Evolutionary conservation across 805 yeast genomes (phyloP), one percentile per base, ranked within the genome.

Genomic region (Ogataea nakhonphanomensis): DNA sequence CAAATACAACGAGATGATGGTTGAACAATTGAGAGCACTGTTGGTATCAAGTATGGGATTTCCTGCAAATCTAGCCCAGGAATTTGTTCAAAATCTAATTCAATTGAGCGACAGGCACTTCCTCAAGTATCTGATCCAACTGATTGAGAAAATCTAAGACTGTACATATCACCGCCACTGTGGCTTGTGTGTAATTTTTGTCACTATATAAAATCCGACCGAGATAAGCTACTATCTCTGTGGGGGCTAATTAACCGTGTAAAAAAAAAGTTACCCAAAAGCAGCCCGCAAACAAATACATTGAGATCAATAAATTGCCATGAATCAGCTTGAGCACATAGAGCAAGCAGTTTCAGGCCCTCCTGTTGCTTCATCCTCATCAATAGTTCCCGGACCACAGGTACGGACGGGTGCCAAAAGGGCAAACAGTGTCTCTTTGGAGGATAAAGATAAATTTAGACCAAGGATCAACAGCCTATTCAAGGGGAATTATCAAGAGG

Each of bases 71-170:
- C 58, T 82, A 39, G 75, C 75, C 32, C 71, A 71, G 41, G 87
- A 83, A 38, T 76, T 88, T 50, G 71, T 85, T 25, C 68, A 73
- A 40, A 72, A 73, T 42, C 68, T 88, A 56, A 73, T 78, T 7
- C 67, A 71, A 14, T 52, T 69, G 47, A 80, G 80, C 38, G 72
- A 68, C 41, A 79, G 82, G 57, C 77, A 73, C 33, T 87, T 88
- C 65, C 81, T 78, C 58, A 84, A 81, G 65, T 85, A 76, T 57
- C 81, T 82, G 59, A 70, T 77, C 17, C 68, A 48, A 3, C 31
- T 62, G 55, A 14, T 73, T 62, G 59, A 62, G 62, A 48, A 49
- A 21, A 37, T 31, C 25, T 28, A 37, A 43, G 21, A 33, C 20
- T 39, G 34, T 41, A 34, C 29, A 39, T 39, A 29, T 4, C 14